These are phyloP conservation scores for Pyrenophora teres DNA, from an alignment of 2,329 filamentous ascomycete genomes.

Conservation along the genomic window DNA sequence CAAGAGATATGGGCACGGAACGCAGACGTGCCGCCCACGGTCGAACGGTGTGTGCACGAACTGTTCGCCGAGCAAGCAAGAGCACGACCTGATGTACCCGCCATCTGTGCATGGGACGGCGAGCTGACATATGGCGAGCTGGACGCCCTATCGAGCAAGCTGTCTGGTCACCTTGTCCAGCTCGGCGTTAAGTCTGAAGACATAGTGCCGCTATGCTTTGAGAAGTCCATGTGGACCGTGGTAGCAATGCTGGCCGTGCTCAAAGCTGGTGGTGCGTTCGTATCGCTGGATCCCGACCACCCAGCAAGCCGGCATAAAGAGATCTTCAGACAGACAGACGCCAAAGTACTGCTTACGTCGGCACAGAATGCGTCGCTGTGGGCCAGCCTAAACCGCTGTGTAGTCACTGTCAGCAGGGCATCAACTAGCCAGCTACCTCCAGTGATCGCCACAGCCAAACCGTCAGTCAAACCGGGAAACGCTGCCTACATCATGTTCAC, in stretches of 20 bases:
- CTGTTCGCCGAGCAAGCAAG: slow-evolving; percentile 12
- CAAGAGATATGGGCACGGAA: slow-evolving; percentile 4
- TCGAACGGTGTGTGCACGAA: slow-evolving; percentile 18
- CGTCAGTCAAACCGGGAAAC: not conserved
- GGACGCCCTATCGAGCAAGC: not conserved
- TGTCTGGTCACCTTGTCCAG: slow-evolving; percentile 12
- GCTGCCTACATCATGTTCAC: slow-evolving; percentile 61
- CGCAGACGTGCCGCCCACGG: not conserved
- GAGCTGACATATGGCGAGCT: not conserved
- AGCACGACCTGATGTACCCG: slow-evolving; percentile 10
- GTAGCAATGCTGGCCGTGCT: slow-evolving; percentile 50
- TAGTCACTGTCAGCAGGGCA: not conserved
- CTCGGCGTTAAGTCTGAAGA: slow-evolving; percentile 13
- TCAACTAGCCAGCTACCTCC: not conserved
- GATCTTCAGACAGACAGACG: slow-evolving; percentile 29
- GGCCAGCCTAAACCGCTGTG: not conserved
- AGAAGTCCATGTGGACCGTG: slow-evolving; percentile 28
- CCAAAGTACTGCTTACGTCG: not conserved
- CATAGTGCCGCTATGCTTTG: slow-evolving; percentile 29
- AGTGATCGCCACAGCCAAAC: not conserved
- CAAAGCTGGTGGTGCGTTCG: slow-evolving; percentile 52
- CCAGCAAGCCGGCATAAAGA: slow-evolving; percentile 34
- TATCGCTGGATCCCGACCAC: slow-evolving; percentile 38
- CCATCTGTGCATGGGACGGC: too few relatives aligned
- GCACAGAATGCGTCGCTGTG: not conserved